A percentile compares a stretch with the other conserved stretches of the same genome.
Conservation (phyloP, 2,329 filamentous ascomycete genomes). For the Trichoderma koningiopsis region DNA sequence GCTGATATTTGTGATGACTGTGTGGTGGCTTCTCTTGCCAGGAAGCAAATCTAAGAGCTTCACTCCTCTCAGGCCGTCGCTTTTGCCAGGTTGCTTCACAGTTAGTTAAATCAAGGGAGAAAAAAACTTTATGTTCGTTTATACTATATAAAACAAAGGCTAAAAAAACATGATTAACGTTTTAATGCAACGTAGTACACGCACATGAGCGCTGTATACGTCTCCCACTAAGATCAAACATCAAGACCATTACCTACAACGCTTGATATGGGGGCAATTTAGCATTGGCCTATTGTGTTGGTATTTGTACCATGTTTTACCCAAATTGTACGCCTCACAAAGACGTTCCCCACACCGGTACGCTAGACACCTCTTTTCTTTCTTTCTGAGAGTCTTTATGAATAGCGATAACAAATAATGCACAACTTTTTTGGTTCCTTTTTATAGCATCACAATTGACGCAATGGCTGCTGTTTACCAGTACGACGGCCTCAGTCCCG, state of each 20-base stretch:
- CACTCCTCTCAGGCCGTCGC: no score
- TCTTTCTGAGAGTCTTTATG: neutral
- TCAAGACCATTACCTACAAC: neutral
- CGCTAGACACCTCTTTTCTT: neutral
- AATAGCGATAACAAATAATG: neutral
- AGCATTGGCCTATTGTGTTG: slow-evolving; percentile 21
- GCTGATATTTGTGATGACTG: no score
- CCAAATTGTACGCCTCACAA: slow-evolving; percentile 29
- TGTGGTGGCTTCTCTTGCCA: no score
- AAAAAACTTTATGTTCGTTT: neutral
- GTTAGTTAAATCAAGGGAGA: no score
- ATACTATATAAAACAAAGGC: neutral
- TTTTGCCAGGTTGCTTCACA: neutral
- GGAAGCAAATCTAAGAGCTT: no score
- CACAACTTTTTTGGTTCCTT: slow-evolving; percentile 7
- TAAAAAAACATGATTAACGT: neutral
- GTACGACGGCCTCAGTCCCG: slow-evolving; percentile 61
- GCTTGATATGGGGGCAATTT: neutral
- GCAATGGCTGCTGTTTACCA: slow-evolving; percentile 47
- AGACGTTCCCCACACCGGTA: neutral
- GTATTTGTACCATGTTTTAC: slow-evolving; percentile 30
- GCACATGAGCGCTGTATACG: neutral
- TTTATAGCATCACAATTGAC: slow-evolving; percentile 23
- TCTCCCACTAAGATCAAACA: neutral
- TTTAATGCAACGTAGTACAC: neutral